Evolutionary conservation across 2,329 filamentous ascomycete species (phyloP).

Genomic region (Curvularia lunata): DNA sequence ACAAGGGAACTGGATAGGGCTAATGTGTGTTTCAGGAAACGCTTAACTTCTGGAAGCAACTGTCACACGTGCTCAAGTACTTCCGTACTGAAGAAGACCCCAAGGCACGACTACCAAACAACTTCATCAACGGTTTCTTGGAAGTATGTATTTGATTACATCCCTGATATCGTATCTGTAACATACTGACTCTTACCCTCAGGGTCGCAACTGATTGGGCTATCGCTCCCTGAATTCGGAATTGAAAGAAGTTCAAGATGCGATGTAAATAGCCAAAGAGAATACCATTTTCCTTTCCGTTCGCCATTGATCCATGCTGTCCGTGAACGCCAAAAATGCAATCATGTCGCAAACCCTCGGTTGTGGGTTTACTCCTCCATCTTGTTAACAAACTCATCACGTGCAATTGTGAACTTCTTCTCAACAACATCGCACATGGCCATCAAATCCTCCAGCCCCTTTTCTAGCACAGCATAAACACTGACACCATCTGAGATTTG

Average conservation of each 20-base stretch:
- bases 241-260: slow-evolving; percentile 24
- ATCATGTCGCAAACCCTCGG: slow-evolving; percentile 1
- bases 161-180: no score
- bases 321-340: slow-evolving; percentile 46
- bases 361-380: slow-evolving; percentile 32
- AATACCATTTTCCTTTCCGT: slow-evolving; percentile 47
- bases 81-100: slow-evolving; percentile 87
- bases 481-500: slow-evolving; percentile 71
- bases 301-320: slow-evolving; percentile 30
- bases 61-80: slow-evolving; percentile 94
- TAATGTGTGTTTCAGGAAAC: slow-evolving; percentile 71
- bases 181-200: slow-evolving; percentile 16
- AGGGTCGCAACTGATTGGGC: slow-evolving; percentile 49
- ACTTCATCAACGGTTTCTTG: slow-evolving; percentile 93
- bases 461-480: slow-evolving; percentile 85
- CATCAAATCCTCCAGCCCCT: slow-evolving; percentile 86
- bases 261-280: slow-evolving; percentile 44
- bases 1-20: background rate
- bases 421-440: slow-evolving; percentile 91
- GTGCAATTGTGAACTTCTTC: slow-evolving; percentile 80
- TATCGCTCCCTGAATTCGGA: slow-evolving; percentile 10
- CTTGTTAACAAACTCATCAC: slow-evolving; percentile 63
- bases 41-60: slow-evolving; percentile 99
- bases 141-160: slow-evolving; percentile 69
- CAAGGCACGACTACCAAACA: slow-evolving; percentile 77